Evolutionary conservation across 108 stramenopile genomes (phyloP).

Genomic region (Aureococcus anophagefferens): DNA sequence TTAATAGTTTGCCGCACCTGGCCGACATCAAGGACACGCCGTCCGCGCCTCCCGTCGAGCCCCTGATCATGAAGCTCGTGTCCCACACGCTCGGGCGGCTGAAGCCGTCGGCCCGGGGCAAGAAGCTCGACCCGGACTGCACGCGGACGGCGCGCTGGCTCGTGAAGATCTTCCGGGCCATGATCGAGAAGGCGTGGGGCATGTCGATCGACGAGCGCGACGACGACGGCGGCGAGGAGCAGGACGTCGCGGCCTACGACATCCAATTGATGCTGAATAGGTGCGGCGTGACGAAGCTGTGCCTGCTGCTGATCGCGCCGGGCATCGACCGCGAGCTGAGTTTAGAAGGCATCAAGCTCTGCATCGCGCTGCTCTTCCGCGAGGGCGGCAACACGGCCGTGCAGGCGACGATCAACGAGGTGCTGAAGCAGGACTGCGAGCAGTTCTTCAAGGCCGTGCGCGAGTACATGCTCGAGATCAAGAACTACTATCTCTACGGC

Average conservation of each 20-base stretch:
- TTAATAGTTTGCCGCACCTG: not conserved
- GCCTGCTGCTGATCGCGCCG: slow-evolving; percentile 21
- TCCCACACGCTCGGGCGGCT: slow-evolving; percentile 17
- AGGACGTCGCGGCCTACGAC: slow-evolving; percentile 17
- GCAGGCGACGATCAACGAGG: not conserved
- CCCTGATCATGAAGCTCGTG: slow-evolving; percentile 22
- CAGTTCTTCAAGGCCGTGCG: no score
- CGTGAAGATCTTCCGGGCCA: slow-evolving; percentile 18
- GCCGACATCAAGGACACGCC: not conserved
- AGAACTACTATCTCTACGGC: no score
- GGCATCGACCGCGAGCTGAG: slow-evolving; percentile 19
- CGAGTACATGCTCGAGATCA: no score
- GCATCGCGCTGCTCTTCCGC: slow-evolving; percentile 21
- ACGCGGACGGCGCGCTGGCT: slow-evolving; percentile 20
- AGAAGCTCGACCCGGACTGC: slow-evolving; percentile 9
- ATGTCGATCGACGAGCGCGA: slow-evolving; percentile 30
- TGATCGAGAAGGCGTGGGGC: slow-evolving; percentile 26
- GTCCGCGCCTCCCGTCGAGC: slow-evolving; percentile 16
- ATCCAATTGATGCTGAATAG: slow-evolving; percentile 17
- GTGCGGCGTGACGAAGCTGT: slow-evolving; percentile 23
- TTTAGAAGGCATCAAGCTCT: slow-evolving; percentile 18
- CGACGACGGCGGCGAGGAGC: slow-evolving; percentile 27
- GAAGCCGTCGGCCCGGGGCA: slow-evolving; percentile 11
- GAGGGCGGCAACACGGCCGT: slow-evolving; percentile 24
- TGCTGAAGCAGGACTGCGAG: no score